These are phyloP conservation scores for Cetradonia linearis DNA, from an alignment of 495 filamentous ascomycete genomes.

Conservation along the genomic window DNA sequence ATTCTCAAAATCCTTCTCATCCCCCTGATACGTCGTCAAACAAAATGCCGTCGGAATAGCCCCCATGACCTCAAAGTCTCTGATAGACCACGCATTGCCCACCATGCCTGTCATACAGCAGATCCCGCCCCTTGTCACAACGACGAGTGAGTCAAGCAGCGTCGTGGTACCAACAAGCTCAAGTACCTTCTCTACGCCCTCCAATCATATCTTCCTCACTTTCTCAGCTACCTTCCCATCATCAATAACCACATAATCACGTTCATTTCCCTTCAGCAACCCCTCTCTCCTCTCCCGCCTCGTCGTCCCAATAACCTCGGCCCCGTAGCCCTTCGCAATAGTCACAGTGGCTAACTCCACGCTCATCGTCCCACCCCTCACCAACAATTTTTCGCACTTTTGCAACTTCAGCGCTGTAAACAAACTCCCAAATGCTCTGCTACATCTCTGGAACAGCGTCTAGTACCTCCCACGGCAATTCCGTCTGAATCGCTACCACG, in stretches of 20 bases:
- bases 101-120: slow-evolving; percentile 45
- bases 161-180: slow-evolving; percentile 37
- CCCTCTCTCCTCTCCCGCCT: slow-evolving; percentile 30
- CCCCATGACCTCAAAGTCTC: slow-evolving; percentile 39
- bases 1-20: slow-evolving; percentile 35
- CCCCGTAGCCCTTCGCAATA: slow-evolving; percentile 37
- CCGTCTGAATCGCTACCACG: slow-evolving; percentile 33
- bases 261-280: slow-evolving; percentile 34
- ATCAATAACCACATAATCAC: slow-evolving; percentile 36
- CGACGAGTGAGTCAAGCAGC: slow-evolving; percentile 36
- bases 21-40: slow-evolving; percentile 38
- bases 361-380: slow-evolving; percentile 42
- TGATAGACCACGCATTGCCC: slow-evolving; percentile 38
- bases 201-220: slow-evolving; percentile 27
- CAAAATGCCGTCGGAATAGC: slow-evolving; percentile 35
- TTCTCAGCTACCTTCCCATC: slow-evolving; percentile 31
- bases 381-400: slow-evolving; percentile 36
- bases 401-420: slow-evolving; percentile 32
- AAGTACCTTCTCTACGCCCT: slow-evolving; percentile 40
- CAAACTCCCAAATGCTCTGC: slow-evolving; percentile 43
- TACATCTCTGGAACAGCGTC: slow-evolving; percentile 47
- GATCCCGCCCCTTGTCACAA: slow-evolving; percentile 32
- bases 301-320: slow-evolving; percentile 31
- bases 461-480: slow-evolving; percentile 34
- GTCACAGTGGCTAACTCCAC: slow-evolving; percentile 40